Conservation (phyloP, 2,329 filamentous ascomycete genomes). For the Coniochaeta sp. region DNA sequence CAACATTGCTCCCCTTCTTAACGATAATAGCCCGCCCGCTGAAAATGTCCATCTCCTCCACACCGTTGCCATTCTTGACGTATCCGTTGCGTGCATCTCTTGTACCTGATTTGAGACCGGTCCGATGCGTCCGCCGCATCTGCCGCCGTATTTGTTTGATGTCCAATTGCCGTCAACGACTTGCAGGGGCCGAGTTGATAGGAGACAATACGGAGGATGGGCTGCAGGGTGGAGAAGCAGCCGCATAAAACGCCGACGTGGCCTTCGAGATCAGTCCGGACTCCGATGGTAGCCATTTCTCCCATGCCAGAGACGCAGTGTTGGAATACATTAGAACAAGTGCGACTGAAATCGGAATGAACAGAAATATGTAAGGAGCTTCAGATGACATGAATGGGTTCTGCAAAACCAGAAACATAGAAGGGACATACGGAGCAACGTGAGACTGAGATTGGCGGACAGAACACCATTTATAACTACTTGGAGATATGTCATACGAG, state of each 20-base stretch:
- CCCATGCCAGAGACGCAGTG: not conserved
- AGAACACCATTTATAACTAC: slow-evolving; percentile 22
- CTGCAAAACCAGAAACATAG: no score
- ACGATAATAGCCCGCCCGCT: not conserved
- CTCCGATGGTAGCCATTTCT: slow-evolving; percentile 27
- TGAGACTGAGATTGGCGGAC: slow-evolving; percentile 20
- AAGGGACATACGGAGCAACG: no score
- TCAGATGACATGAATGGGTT: no score
- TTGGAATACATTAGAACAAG: not conserved
- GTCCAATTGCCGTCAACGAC: not conserved
- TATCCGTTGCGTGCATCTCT: not conserved
- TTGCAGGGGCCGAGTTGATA: slow-evolving; percentile 17
- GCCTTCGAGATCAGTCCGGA: slow-evolving; percentile 32
- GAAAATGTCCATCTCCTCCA: not conserved
- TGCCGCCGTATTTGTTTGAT: not conserved
- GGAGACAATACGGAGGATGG: slow-evolving; percentile 23
- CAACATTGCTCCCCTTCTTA: not conserved
- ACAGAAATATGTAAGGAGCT: slow-evolving; percentile 11
- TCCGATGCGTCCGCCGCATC: not conserved
- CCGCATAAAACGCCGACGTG: slow-evolving; percentile 34
- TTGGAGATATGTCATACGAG: slow-evolving; percentile 20
- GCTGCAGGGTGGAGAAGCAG: slow-evolving; percentile 31
- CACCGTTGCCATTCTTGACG: not conserved
- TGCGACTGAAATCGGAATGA: not conserved
- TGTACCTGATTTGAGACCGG: not conserved